Percentiles rank a stretch among this genome's conserved stretches.
These are phyloP conservation scores for Paramecium pentaurelia DNA, from an alignment of 73 alveolate genomes.

Conservation along the genomic window DNA sequence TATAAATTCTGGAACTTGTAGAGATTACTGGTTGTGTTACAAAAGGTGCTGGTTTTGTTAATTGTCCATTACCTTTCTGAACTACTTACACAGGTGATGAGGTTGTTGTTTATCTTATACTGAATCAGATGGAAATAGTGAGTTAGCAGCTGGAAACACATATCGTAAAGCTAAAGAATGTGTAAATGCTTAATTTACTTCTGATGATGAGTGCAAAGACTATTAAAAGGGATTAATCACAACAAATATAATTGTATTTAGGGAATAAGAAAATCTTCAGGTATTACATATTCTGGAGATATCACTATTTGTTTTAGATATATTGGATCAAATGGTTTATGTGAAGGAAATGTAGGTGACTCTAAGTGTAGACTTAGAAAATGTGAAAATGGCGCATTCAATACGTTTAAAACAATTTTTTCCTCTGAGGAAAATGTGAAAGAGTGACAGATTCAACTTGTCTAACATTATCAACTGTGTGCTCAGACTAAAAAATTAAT, in stretches of 20 bases:
- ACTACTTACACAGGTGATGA: constrained; percentile 8
- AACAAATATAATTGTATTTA: background rate
- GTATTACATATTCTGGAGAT: background rate
- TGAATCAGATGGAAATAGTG: constrained; percentile 32
- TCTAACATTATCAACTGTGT: background rate
- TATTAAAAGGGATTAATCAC: background rate
- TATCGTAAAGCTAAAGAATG: background rate
- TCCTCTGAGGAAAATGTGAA: background rate
- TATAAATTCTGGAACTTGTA: background rate
- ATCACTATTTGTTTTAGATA: background rate
- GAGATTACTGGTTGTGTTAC: constrained; percentile 39
- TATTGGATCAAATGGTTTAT: background rate
- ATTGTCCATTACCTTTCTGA: background rate
- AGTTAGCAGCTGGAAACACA: background rate
- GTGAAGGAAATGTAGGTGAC: constrained; percentile 20
- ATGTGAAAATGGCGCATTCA: background rate
- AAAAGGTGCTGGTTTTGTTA: background rate
- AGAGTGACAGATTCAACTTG: background rate
- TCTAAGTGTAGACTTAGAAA: background rate
- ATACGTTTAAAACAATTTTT: background rate
- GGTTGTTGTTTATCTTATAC: background rate
- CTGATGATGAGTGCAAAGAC: background rate
- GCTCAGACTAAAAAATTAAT: background rate
- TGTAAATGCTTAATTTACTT: background rate
- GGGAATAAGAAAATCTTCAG: background rate